Conservation (phyloP, 176 grass and related monocot genomes). For the Bolboschoenus planiculmis region DNA sequence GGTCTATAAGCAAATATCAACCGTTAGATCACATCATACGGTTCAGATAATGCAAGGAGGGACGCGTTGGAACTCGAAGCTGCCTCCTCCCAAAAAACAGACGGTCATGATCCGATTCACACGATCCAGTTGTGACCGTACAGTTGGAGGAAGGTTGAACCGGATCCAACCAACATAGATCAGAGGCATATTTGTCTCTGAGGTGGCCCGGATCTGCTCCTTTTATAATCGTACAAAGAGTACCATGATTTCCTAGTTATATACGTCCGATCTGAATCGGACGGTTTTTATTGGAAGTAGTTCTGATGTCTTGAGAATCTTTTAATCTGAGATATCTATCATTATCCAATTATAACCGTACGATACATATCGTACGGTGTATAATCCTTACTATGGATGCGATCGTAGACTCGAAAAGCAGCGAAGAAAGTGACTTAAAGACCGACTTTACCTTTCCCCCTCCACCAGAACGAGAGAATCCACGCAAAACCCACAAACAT, state of each 20-base stretch:
- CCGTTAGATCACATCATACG: too few relatives aligned
- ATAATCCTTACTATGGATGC: neutral
- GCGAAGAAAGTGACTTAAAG: neutral
- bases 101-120: neutral
- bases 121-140: neutral
- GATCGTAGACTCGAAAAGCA: neutral
- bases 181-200: neutral
- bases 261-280: neutral
- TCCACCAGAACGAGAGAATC: neutral
- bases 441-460: neutral
- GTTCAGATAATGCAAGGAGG: too few relatives aligned
- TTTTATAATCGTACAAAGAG: too few relatives aligned
- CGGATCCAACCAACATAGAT: neutral
- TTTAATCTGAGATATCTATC: too few relatives aligned
- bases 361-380: neutral
- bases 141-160: neutral
- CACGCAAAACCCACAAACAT: conserved; percentile 1
- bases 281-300: neutral
- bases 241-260: neutral
- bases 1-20: too few relatives aligned
- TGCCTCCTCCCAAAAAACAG: neutral
- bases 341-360: neutral
- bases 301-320: too few relatives aligned
- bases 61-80: too few relatives aligned
- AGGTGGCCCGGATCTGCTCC: neutral